phyloP scores from a whole-genome alignment of 139 green algal genomes.

The Micromonas commoda region DNA sequence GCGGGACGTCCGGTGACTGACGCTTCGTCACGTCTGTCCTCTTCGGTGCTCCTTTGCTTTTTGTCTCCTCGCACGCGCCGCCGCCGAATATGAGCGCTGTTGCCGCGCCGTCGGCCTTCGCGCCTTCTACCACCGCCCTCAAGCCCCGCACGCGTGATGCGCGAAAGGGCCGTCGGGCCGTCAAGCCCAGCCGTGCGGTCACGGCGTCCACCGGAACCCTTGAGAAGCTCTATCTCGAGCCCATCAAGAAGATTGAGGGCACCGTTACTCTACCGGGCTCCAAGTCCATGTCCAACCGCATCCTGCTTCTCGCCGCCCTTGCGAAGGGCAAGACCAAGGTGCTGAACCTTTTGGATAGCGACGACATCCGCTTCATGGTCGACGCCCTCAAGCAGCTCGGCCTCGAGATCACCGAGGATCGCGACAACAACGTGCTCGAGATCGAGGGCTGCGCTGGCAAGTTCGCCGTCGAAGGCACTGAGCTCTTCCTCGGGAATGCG shows the following conservation, averaged over 20 bases:
- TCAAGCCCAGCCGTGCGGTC: not conserved
- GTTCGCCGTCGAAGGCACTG: conserved; percentile 56
- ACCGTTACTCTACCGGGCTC: conserved; percentile 77
- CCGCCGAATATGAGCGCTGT: not conserved
- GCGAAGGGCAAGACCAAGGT: conserved; percentile 66
- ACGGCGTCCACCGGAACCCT: not conserved
- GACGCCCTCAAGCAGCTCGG: conserved; percentile 79
- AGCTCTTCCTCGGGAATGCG: conserved; percentile 96
- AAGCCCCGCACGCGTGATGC: not conserved
- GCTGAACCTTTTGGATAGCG: conserved; percentile 89
- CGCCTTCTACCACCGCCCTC: not conserved
- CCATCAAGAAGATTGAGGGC: conserved; percentile 50
- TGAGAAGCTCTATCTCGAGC: conserved; percentile 44
- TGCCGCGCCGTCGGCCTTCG: not conserved
- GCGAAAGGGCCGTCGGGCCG: too few relatives aligned
- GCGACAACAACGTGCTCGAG: conserved; percentile 43
- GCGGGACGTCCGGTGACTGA: too few relatives aligned
- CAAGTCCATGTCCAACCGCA: conserved; percentile 94
- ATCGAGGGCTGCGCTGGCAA: conserved; percentile 70
- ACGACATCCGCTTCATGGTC: conserved; percentile 95
- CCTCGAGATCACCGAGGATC: conserved; percentile 75
- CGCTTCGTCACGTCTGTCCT: too few relatives aligned
- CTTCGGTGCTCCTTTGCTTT: too few relatives aligned
- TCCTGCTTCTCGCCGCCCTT: conserved; percentile 89
- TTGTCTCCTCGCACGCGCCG: not conserved